These are phyloP conservation scores for Saprolegnia diclina DNA, from an alignment of 352 stramenopile species.

Conservation along the genomic window DNA sequence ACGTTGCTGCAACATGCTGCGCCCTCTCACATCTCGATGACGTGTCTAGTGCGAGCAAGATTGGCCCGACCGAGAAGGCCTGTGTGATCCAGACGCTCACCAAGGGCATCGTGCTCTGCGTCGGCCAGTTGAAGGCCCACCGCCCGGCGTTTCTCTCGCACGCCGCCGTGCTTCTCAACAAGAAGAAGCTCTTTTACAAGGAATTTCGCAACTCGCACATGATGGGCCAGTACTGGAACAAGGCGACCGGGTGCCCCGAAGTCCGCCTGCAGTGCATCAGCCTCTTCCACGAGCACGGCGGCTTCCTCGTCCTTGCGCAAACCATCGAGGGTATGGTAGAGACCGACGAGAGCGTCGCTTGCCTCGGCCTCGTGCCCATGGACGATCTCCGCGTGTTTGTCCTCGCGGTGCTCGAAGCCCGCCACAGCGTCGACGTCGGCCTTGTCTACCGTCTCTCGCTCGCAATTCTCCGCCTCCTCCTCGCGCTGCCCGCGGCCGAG, in stretches of 20 bases:
- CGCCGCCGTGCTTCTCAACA: conserved; percentile 82
- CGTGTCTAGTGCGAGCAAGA: conserved; percentile 75
- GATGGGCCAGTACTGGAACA: conserved; percentile 89
- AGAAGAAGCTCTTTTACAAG: conserved; percentile 88
- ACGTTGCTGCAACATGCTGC: conserved; percentile 30
- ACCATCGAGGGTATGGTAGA: conserved; percentile 42
- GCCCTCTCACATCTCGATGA: conserved; percentile 7
- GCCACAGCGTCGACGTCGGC: neutral
- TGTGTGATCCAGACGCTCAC: conserved; percentile 77
- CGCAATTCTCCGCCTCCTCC: conserved; percentile 68
- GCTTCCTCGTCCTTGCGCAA: conserved; percentile 64
- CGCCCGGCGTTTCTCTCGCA: conserved; percentile 58
- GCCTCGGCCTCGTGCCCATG: conserved; percentile 21
- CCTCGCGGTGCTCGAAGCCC: conserved; percentile 6
- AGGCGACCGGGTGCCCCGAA: conserved; percentile 69
- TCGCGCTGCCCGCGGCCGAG: conserved; percentile 57
- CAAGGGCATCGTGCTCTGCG: conserved; percentile 55
- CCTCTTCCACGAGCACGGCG: conserved; percentile 74
- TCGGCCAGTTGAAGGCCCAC: conserved; percentile 67
- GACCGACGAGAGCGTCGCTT: conserved; percentile 1
- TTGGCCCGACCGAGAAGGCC: conserved; percentile 78
- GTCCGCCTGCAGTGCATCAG: conserved; percentile 78
- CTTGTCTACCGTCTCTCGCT: conserved; percentile 2
- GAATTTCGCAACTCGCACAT: conserved; percentile 78
- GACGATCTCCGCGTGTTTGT: conserved; percentile 26